Percentiles rank a stretch among this genome's conserved stretches.
phyloP scores from a whole-genome alignment of 371 early-diverging fungal species.

The Apophysomyces ossiformis region DNA sequence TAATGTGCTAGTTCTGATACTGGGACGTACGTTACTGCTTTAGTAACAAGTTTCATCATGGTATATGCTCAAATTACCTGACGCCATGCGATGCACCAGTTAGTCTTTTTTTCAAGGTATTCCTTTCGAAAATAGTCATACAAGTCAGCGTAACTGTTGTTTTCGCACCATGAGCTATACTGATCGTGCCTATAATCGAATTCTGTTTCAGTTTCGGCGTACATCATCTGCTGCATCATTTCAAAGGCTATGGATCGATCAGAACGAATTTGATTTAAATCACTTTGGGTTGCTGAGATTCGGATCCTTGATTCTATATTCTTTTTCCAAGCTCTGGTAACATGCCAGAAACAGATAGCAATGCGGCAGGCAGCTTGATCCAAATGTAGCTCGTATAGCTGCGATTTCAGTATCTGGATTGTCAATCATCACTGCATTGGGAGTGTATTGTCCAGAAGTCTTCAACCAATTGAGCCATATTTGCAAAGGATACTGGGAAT shows the following conservation, averaged over 20 bases:
- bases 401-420: slow-evolving; percentile 18
- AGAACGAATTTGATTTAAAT: neutral
- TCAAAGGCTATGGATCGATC: neutral
- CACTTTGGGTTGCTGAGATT: neutral
- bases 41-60: neutral
- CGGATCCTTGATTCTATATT: slow-evolving; percentile 1
- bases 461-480: slow-evolving; percentile 16
- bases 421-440: slow-evolving; percentile 15
- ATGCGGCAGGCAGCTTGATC: neutral
- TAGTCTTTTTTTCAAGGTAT: neutral
- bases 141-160: neutral
- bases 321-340: slow-evolving; percentile 14
- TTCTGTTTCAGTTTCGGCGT: neutral
- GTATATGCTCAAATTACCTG: neutral
- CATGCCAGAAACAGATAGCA: slow-evolving; percentile 17
- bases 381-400: slow-evolving; percentile 11
- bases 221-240: slow-evolving; percentile 5
- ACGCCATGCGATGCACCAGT: neutral
- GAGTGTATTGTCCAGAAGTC: neutral
- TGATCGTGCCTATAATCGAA: slow-evolving; percentile 13
- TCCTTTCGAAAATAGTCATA: slow-evolving; percentile 9
- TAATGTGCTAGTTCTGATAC: neutral
- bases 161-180: neutral
- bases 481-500: slow-evolving; percentile 9
- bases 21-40: neutral